Base-by-base conservation (phyloP, 306 rosid species). In the Cyamopsis tetragonoloba region DNA sequence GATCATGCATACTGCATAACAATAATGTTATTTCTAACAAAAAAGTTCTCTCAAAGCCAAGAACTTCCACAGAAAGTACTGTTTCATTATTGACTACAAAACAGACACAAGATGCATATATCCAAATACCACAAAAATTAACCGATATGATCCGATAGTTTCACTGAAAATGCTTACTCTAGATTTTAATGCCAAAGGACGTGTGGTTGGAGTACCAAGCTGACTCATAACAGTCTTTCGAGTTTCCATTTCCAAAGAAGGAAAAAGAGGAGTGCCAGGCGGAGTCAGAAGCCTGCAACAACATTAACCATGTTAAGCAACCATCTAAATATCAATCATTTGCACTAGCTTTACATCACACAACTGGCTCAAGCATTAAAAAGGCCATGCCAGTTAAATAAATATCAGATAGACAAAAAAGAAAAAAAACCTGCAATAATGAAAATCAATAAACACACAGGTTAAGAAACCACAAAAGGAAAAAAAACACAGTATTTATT, bases 251-350 rank as follows among this genome's bases (percentile, higher is more conserved):
- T 89, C 98, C 92, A 92, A 66, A 73, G 98, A 92, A 82, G 98
- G 95, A 81, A 92, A 92, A 79, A 92, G 95, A 49, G 98, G 98
- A 73, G 98, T 92, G 44, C 98, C 95, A 3, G 98, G 98, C 60
- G 98, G 98, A 42, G 98, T 92, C 38, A 92, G 77, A 76, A 92
- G 96, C 98, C 98, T 92, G 87, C 67, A 82, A 78, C 71, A 68
- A 65, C 18, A 31, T 50, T 31, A 82, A 72, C 22, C 32, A 63
- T 38, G 58, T 46, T 78, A 55, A 71, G 62, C 4, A 10, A 20
- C 76, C 48, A 26, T 67, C 58, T 56, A 31, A 70, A 56, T 30
- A 74, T 38, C 43, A 72, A 34, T 24, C 11, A 66, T 4, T 49
- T 31, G 17, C 28, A 49, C 20, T 14, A 50, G 60, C 56, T 55